Conservation (phyloP, 2,329 filamentous ascomycete genomes). For the Shiraia bambusicola region DNA sequence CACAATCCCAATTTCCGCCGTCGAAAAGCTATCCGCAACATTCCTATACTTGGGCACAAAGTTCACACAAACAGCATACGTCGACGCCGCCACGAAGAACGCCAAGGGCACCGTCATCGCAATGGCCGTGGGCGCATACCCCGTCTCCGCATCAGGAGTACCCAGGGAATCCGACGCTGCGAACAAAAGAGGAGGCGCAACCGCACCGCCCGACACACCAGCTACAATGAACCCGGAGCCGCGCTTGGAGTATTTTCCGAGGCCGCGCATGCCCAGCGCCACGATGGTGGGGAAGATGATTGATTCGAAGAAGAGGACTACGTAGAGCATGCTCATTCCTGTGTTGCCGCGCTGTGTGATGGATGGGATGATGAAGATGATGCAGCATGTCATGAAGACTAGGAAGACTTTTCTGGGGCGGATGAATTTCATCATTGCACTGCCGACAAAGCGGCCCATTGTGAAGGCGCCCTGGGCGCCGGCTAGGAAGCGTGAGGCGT, state of each 20-base stretch:
- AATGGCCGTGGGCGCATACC: slow-evolving; percentile 52
- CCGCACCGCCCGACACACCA: slow-evolving; percentile 71
- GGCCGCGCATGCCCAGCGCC: slow-evolving; percentile 72
- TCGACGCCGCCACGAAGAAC: slow-evolving; percentile 52
- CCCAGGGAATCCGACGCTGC: slow-evolving; percentile 65
- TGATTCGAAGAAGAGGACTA: slow-evolving; percentile 79
- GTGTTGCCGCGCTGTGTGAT: slow-evolving; percentile 55
- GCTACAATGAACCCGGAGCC: slow-evolving; percentile 72
- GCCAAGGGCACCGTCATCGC: slow-evolving; percentile 67
- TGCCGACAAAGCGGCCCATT: slow-evolving; percentile 69
- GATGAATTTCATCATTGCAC: slow-evolving; percentile 64
- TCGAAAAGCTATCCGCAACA: slow-evolving; percentile 60
- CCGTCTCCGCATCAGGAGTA: slow-evolving; percentile 14
- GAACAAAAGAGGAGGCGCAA: slow-evolving; percentile 70
- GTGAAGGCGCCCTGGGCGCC: slow-evolving; percentile 74
- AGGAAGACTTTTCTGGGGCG: slow-evolving; percentile 72
- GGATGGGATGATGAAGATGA: slow-evolving; percentile 59
- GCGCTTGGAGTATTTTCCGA: slow-evolving; percentile 75
- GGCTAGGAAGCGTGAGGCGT: slow-evolving; percentile 68
- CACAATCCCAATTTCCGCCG: slow-evolving; percentile 49
- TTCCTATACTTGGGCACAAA: slow-evolving; percentile 65
- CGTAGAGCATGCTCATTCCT: slow-evolving; percentile 62
- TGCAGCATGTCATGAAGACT: slow-evolving; percentile 58
- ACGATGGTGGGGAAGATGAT: slow-evolving; percentile 83
- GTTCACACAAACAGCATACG: slow-evolving; percentile 56